A percentile compares a stretch with the other conserved stretches of the same genome.
Evolutionary conservation across 2,329 filamentous ascomycete species (phyloP).

Genomic region (Neonectria magnoliae): DNA sequence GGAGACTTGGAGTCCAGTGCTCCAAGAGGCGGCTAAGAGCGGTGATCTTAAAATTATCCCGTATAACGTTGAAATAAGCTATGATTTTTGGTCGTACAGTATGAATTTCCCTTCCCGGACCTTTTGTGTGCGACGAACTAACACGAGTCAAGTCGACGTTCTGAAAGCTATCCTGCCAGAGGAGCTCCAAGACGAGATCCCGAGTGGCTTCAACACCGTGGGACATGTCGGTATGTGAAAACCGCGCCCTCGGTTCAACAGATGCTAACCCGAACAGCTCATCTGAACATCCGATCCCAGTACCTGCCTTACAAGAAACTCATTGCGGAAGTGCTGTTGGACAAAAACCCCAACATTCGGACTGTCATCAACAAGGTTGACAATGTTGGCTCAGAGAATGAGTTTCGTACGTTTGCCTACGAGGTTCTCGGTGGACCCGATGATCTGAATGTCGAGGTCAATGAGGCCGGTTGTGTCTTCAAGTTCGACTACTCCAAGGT

Average conservation of each 20-base stretch:
- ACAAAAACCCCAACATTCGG: slow-evolving; percentile 84
- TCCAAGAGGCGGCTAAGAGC: slow-evolving; percentile 74
- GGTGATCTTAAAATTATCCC: slow-evolving; percentile 77
- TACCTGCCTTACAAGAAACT: slow-evolving; percentile 88
- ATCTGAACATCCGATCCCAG: slow-evolving; percentile 86
- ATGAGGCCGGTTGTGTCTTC: slow-evolving; percentile 87
- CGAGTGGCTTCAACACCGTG: slow-evolving; percentile 85
- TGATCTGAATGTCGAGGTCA: slow-evolving; percentile 84
- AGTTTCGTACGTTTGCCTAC: slow-evolving; percentile 92
- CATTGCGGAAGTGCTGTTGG: slow-evolving; percentile 85
- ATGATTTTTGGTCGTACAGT: slow-evolving; percentile 89
- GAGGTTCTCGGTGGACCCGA: slow-evolving; percentile 86
- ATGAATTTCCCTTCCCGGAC: slow-evolving; percentile 44
- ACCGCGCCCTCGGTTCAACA: neutral
- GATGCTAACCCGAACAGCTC: slow-evolving; percentile 62
- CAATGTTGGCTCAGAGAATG: slow-evolving; percentile 84
- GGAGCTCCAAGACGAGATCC: slow-evolving; percentile 81
- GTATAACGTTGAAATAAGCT: slow-evolving; percentile 80
- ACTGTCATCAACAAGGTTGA: slow-evolving; percentile 98
- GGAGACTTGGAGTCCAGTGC: slow-evolving; percentile 78
- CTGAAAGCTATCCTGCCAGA: slow-evolving; percentile 84
- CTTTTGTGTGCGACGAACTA: slow-evolving; percentile 16
- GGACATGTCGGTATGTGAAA: slow-evolving; percentile 78
- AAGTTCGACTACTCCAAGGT: slow-evolving; percentile 94
- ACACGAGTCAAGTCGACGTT: slow-evolving; percentile 72